Conservation (phyloP, 176 grass and related monocot species). For the Tuctoria greenei region DNA sequence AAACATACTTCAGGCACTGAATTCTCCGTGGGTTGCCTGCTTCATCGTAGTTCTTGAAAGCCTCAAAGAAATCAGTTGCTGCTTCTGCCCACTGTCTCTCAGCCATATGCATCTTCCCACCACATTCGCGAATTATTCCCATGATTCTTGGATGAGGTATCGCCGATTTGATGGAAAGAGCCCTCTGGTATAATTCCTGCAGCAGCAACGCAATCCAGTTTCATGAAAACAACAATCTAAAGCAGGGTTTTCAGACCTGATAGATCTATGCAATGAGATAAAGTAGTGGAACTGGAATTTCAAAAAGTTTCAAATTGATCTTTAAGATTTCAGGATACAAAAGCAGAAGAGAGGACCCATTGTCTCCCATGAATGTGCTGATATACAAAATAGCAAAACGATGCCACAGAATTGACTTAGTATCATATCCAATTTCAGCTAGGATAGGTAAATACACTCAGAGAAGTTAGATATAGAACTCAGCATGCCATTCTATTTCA, state of each 20-base stretch:
- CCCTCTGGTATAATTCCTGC: slow-evolving; percentile 90
- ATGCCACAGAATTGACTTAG: not conserved
- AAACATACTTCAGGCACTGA: slow-evolving; percentile 82
- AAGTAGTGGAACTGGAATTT: not conserved
- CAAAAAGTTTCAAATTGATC: no score
- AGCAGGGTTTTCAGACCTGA: not conserved
- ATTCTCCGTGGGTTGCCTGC: slow-evolving; percentile 92
- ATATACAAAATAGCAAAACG: not conserved
- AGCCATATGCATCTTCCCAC: slow-evolving; percentile 99
- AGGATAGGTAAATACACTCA: not conserved
- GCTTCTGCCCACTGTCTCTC: slow-evolving; percentile 91
- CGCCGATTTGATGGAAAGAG: slow-evolving; percentile 99
- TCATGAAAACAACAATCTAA: not conserved
- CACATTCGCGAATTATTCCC: slow-evolving; percentile 99
- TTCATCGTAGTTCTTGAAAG: slow-evolving; percentile 99
- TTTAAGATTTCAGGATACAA: slow-evolving; percentile 17
- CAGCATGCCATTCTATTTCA: not conserved
- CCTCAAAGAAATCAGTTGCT: slow-evolving; percentile 99
- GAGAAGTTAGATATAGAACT: not conserved
- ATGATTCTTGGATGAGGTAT: slow-evolving; percentile 99
- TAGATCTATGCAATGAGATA: not conserved
- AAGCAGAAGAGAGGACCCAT: not conserved
- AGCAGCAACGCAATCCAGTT: slow-evolving; percentile 32
- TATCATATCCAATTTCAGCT: not conserved
- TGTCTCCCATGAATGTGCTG: not conserved